Evolutionary conservation across 352 stramenopile genomes (phyloP).

Genomic region (Phytopythium boreale): DNA sequence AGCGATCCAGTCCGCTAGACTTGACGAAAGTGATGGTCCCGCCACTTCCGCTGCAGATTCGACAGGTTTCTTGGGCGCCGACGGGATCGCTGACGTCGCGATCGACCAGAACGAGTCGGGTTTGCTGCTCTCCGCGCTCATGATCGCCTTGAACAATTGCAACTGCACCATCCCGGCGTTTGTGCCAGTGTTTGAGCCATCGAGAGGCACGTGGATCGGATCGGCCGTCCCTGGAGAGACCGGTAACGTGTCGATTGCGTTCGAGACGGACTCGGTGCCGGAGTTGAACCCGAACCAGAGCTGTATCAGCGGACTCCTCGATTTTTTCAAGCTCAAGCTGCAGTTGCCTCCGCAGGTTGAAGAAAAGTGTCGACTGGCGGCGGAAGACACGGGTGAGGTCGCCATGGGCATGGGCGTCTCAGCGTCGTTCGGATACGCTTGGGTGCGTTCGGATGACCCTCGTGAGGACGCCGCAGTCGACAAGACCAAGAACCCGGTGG

Average conservation of each 20-base stretch:
- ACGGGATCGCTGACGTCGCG: slow-evolving; percentile 31
- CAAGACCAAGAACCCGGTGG: slow-evolving; percentile 8
- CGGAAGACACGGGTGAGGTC: slow-evolving; percentile 34
- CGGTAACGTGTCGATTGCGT: slow-evolving; percentile 70
- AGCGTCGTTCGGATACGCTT: slow-evolving; percentile 63
- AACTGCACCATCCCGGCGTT: slow-evolving; percentile 83
- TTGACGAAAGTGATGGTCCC: neutral
- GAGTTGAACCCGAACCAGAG: slow-evolving; percentile 75
- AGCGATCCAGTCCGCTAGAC: neutral
- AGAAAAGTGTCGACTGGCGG: slow-evolving; percentile 47
- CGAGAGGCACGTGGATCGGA: slow-evolving; percentile 61
- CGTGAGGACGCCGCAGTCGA: slow-evolving; percentile 24
- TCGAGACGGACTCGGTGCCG: slow-evolving; percentile 72
- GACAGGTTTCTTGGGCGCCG: slow-evolving; percentile 5
- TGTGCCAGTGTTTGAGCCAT: slow-evolving; percentile 54
- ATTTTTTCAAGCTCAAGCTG: slow-evolving; percentile 84
- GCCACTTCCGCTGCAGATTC: neutral
- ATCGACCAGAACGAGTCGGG: slow-evolving; percentile 67
- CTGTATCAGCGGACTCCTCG: slow-evolving; percentile 70
- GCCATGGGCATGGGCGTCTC: slow-evolving; percentile 61
- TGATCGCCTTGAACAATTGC: slow-evolving; percentile 71
- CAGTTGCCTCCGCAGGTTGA: slow-evolving; percentile 60
- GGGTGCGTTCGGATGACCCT: slow-evolving; percentile 41
- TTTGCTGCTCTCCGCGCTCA: slow-evolving; percentile 65
- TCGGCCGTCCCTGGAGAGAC: slow-evolving; percentile 62